Evolutionary conservation across 2,329 filamentous ascomycete species (phyloP).

Genomic region (Colletotrichum costaricense): DNA sequence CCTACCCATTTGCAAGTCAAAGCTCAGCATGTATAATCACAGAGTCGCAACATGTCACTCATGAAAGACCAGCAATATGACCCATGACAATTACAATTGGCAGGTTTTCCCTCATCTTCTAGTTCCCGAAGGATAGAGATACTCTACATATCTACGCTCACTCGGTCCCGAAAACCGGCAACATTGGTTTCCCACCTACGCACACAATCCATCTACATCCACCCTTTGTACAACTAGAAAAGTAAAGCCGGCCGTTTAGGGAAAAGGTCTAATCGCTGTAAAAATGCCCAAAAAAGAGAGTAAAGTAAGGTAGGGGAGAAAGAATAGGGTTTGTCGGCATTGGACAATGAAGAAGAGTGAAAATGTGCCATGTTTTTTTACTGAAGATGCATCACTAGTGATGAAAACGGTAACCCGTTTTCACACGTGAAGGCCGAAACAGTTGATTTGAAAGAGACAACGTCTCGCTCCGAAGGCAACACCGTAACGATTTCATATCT

Average conservation of each 20-base stretch:
- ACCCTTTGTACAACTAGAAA: slow-evolving; percentile 15
- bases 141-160: slow-evolving; percentile 1
- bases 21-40: background rate
- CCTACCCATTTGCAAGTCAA: background rate
- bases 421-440: background rate
- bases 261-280: background rate
- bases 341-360: background rate
- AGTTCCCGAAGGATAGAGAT: background rate
- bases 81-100: slow-evolving; percentile 21
- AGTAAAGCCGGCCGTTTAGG: background rate
- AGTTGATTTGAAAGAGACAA: slow-evolving; percentile 4
- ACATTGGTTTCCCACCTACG: background rate
- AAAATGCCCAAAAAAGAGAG: background rate
- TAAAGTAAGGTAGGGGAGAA: background rate
- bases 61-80: background rate
- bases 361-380: background rate
- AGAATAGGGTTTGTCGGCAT: background rate
- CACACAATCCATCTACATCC: background rate
- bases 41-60: background rate
- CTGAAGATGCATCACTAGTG: background rate
- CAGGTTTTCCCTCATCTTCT: background rate
- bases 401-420: background rate
- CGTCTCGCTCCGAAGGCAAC: slow-evolving; percentile 14
- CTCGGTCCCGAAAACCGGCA: background rate
- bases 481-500: background rate